Evolutionary conservation across 805 yeast genomes (phyloP), one percentile per base, ranked within the genome.

Genomic region (Naumovozyma castellii): DNA sequence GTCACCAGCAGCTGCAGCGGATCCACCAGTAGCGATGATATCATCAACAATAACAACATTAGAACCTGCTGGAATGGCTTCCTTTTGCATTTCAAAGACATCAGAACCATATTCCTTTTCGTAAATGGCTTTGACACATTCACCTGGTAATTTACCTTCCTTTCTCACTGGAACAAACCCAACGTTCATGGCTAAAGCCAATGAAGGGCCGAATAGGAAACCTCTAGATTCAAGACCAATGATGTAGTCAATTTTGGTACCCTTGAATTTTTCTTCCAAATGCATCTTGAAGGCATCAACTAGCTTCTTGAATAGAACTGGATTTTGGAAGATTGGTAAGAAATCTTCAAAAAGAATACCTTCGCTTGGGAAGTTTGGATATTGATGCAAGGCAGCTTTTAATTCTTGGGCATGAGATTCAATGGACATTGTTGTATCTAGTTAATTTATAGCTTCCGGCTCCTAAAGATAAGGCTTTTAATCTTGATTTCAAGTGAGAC

Each of bases 221-320:
- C 99, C 99, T 65, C 99, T 80, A 37, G 97, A 84, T 65, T 92
- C 99, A 49, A 92, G 73, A 35, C 97, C 99, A 37, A 92, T 86
- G 44, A 92, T 72, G 58, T 82, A 90, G 58, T 92, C 97, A 46
- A 94, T 77, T 49, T 79, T 75, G 46, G 69, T 68, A 44, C 68
- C 69, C 43, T 71, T 67, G 57, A 73, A 73, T 18, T 66, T 59
- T 47, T 67, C 68, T 43, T 78, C 76, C 43, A 92, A 58, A 57
- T 86, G 94, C 40, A 75, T 56, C 63, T 80, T 76, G 68, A 90
- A 83, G 14, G 95, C 95, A 49, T 73, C 76, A 35, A 92, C 68
- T 42, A 92, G 71, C 57, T 83, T 80, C 57, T 81, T 80, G 73
- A 92, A 92, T 41, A 84, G 67, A 35, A 67, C 71, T 38, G 98